A percentile compares a stretch with the other conserved stretches of the same genome.
These are phyloP conservation scores for Myochromella boudieri DNA, from an alignment of 768 basidiomycete species.

Conservation along the genomic window DNA sequence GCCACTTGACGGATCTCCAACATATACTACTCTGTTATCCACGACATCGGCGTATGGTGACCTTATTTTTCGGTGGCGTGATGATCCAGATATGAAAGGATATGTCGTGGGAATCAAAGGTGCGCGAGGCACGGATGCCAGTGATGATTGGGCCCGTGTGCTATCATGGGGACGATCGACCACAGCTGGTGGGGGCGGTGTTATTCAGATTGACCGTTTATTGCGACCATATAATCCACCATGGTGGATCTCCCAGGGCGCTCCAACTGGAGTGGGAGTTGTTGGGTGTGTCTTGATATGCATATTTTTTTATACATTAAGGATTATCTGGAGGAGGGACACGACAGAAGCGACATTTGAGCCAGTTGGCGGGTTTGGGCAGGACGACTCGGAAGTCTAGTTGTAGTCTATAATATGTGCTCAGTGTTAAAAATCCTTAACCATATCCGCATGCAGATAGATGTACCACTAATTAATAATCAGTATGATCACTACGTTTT, in stretches of 20 bases:
- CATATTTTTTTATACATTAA: conserved; percentile 71
- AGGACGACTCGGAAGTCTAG: conserved; percentile 44
- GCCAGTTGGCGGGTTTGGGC: conserved; percentile 78
- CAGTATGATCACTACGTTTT: too few species aligned
- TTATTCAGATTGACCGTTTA: conserved; percentile 83
- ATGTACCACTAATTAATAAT: too few species aligned
- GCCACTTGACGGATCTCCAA: conserved; percentile 63
- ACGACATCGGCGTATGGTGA: conserved; percentile 70
- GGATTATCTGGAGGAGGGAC: conserved; percentile 69
- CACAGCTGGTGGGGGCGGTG: conserved; percentile 76
- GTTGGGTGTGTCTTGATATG: conserved; percentile 63
- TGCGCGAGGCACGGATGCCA: conserved; percentile 62
- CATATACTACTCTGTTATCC: conserved; percentile 80
- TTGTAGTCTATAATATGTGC: conserved; percentile 6
- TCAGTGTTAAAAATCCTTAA: too few species aligned
- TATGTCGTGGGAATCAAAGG: conserved; percentile 75
- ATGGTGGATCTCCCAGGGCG: conserved; percentile 80
- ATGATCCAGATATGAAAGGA: conserved; percentile 45
- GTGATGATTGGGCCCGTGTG: conserved; percentile 64
- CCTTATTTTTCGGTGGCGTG: conserved; percentile 66
- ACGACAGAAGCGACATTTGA: conserved; percentile 88
- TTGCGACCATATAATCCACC: conserved; percentile 84
- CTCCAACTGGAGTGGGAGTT: conserved; percentile 59
- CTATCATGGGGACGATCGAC: conserved; percentile 78
- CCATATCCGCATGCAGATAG: too few species aligned